Evolutionary conservation across 2,329 filamentous ascomycete genomes (phyloP).

Genomic region (Aspergillus sp.): DNA sequence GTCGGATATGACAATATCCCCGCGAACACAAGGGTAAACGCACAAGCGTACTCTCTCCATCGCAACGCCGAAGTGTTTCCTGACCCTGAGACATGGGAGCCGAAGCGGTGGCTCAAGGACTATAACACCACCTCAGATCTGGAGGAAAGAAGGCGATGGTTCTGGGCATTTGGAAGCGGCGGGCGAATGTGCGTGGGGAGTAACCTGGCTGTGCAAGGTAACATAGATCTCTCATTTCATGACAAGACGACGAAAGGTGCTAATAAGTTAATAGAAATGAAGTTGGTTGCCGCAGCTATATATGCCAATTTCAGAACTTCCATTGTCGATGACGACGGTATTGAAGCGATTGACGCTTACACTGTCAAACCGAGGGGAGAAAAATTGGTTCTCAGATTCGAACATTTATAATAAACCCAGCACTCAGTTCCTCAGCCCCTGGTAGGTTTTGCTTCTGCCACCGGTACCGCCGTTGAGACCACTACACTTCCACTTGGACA

Average conservation of each 20-base stretch:
- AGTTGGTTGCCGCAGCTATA: slow-evolving; percentile 67
- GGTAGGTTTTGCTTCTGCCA: neutral
- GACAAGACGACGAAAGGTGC: neutral
- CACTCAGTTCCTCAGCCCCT: neutral
- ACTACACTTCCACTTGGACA: neutral
- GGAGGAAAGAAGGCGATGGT: slow-evolving; percentile 49
- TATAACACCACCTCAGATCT: slow-evolving; percentile 33
- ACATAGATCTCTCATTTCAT: neutral
- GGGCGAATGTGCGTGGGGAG: slow-evolving; percentile 52
- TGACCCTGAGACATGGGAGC: slow-evolving; percentile 48
- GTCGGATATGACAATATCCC: slow-evolving; percentile 44
- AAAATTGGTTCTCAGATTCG: slow-evolving; percentile 59
- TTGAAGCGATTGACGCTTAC: slow-evolving; percentile 67
- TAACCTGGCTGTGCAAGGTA: slow-evolving; percentile 50
- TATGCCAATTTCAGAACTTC: slow-evolving; percentile 66
- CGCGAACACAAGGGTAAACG: slow-evolving; percentile 44
- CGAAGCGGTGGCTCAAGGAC: slow-evolving; percentile 50
- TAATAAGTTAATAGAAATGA: slow-evolving; percentile 60
- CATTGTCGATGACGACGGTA: slow-evolving; percentile 62
- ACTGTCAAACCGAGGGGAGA: slow-evolving; percentile 59
- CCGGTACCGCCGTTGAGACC: neutral
- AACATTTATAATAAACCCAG: slow-evolving; percentile 23
- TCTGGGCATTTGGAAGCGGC: slow-evolving; percentile 53
- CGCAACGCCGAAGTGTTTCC: slow-evolving; percentile 51
- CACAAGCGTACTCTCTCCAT: slow-evolving; percentile 54